Conservation (phyloP, 2,329 filamentous ascomycete species). For the Colletotrichum zoysiae region DNA sequence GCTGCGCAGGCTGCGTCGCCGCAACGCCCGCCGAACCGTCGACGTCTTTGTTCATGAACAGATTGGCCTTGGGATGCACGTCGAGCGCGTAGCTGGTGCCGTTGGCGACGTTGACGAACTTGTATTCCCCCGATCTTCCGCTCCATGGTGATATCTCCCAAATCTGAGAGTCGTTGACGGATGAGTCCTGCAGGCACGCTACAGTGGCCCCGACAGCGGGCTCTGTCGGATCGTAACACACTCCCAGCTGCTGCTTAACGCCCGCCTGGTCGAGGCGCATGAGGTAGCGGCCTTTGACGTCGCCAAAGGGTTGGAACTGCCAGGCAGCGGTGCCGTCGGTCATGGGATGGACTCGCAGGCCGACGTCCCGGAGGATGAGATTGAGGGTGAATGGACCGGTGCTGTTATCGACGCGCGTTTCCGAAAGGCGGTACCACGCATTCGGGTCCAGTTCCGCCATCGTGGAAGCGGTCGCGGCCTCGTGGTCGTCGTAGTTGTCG, state of each 20-base stretch:
- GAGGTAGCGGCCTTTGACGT: constrained; percentile 48
- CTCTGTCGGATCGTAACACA: constrained; percentile 48
- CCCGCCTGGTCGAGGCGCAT: constrained; percentile 49
- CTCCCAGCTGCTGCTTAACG: constrained; percentile 48
- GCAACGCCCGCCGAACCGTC: constrained; percentile 28
- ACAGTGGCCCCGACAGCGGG: constrained; percentile 46
- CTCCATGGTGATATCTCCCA: constrained; percentile 51
- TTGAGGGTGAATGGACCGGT: constrained; percentile 44
- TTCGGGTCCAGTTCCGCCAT: constrained; percentile 49
- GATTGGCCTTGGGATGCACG: constrained; percentile 49
- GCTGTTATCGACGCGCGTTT: constrained; percentile 50
- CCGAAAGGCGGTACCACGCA: constrained; percentile 52
- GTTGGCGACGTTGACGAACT: constrained; percentile 50
- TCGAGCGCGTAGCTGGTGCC: constrained; percentile 51
- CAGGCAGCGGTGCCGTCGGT: constrained; percentile 43
- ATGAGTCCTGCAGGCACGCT: constrained; percentile 48
- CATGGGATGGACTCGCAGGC: constrained; percentile 45
- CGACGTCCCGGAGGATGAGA: constrained; percentile 43
- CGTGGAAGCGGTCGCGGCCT: constrained; percentile 21
- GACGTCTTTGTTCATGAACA: constrained; percentile 47
- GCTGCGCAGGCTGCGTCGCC: constrained; percentile 48
- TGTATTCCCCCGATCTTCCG: constrained; percentile 45
- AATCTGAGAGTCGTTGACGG: constrained; percentile 48
- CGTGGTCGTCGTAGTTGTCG: constrained; percentile 7
- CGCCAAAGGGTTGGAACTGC: constrained; percentile 49